Evolutionary conservation across 192 early-diverging fungal genomes (phyloP).

Genomic region (Coemansia sp.): DNA sequence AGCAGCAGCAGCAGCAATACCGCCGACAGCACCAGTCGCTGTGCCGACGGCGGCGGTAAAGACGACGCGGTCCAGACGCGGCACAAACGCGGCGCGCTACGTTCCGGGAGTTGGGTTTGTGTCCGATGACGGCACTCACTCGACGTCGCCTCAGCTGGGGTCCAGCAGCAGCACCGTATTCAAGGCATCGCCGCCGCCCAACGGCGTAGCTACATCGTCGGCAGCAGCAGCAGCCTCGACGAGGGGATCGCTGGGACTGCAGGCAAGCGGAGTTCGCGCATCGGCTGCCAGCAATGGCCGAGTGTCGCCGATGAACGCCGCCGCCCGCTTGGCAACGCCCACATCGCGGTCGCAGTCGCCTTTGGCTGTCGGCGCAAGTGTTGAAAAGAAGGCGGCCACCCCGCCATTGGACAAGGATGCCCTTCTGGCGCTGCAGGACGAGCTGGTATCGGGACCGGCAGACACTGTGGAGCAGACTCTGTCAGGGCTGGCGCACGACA

Average conservation of each 20-base stretch:
- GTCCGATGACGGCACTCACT: slow-evolving; percentile 39
- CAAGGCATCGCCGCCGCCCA: slow-evolving; percentile 6
- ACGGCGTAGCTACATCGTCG: neutral
- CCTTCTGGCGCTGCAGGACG: slow-evolving; percentile 15
- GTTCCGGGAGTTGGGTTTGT: slow-evolving; percentile 53
- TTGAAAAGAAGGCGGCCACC: slow-evolving; percentile 1
- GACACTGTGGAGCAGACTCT: slow-evolving; percentile 33
- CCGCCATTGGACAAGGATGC: slow-evolving; percentile 22
- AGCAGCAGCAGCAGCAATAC: neutral
- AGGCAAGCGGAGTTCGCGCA: neutral
- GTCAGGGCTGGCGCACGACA: slow-evolving; percentile 16
- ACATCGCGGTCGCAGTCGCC: slow-evolving; percentile 34
- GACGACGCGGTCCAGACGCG: slow-evolving; percentile 25
- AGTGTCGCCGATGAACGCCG: slow-evolving; percentile 41
- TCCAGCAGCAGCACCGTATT: slow-evolving; percentile 3
- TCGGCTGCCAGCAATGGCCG: slow-evolving; percentile 16
- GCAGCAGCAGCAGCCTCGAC: neutral
- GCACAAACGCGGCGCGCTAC: slow-evolving; percentile 50
- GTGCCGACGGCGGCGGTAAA: neutral
- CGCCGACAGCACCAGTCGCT: neutral
- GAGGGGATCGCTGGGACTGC: slow-evolving; percentile 12
- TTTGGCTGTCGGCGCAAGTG: neutral
- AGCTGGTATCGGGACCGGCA: slow-evolving; percentile 9
- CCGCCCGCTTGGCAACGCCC: slow-evolving; percentile 26
- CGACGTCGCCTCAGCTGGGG: slow-evolving; percentile 44